phyloP scores from a whole-genome alignment of 176 grass and related monocot genomes.

The Sorghum bicolor region DNA sequence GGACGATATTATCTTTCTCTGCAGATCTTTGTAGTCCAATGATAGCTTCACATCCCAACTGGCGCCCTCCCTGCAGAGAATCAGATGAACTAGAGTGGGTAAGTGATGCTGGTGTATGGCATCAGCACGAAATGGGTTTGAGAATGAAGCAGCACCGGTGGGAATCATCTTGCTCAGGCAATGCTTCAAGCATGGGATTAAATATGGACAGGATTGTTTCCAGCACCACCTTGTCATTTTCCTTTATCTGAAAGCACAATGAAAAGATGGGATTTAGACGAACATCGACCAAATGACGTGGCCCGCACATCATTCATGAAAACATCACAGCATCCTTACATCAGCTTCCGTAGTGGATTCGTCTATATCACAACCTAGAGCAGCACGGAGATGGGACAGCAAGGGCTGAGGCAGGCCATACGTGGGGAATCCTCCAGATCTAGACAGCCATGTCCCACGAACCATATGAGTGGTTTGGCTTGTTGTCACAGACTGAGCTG shows the following conservation, averaged over 20 bases:
- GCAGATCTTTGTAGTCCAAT: slow-evolving; percentile 63
- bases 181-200: slow-evolving; percentile 75
- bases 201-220: slow-evolving; percentile 80
- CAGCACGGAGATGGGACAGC: slow-evolving; percentile 62
- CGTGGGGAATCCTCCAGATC: slow-evolving; percentile 21
- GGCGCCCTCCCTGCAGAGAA: slow-evolving; percentile 42
- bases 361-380: slow-evolving; percentile 42
- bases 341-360: slow-evolving; percentile 34
- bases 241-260: slow-evolving; percentile 39
- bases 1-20: slow-evolving; percentile 68
- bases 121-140: background rate
- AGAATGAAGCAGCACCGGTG: slow-evolving; percentile 30
- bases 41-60: slow-evolving; percentile 76
- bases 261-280: background rate
- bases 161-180: slow-evolving; percentile 37
- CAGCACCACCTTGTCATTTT: slow-evolving; percentile 66
- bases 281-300: background rate
- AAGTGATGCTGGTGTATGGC: background rate
- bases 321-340: slow-evolving; percentile 30
- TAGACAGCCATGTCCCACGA: slow-evolving; percentile 77
- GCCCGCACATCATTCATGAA: background rate
- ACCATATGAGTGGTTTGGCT: slow-evolving; percentile 67
- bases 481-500: slow-evolving; percentile 8
- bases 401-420: slow-evolving; percentile 70
- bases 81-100: background rate